Percentiles rank a stretch among this genome's conserved stretches.
Evolutionary conservation across 208 protist genomes (phyloP).

Genomic region (Novymonas esmeraldas): DNA sequence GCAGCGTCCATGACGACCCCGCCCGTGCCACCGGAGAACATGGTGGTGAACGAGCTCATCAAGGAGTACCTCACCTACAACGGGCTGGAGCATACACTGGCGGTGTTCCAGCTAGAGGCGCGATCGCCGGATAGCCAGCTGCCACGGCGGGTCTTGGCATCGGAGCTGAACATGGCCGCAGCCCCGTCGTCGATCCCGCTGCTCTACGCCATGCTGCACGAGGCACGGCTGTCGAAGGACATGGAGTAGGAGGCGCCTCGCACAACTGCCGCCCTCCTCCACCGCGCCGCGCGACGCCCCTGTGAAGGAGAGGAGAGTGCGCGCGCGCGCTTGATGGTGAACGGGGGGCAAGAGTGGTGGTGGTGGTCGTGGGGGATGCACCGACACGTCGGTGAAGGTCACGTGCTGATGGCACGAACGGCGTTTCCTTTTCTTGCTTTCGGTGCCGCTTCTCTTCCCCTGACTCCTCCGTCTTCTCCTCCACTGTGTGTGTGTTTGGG

Average conservation of each 20-base stretch:
- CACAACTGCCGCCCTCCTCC: background rate
- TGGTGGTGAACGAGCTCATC: conserved; percentile 95
- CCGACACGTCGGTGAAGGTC: too few relatives aligned
- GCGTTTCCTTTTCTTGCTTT: too few relatives aligned
- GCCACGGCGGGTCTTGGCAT: conserved; percentile 69
- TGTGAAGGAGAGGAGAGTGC: background rate
- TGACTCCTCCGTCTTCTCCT: too few relatives aligned
- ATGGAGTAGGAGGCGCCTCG: conserved; percentile 13
- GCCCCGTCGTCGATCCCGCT: conserved; percentile 74
- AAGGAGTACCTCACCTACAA: conserved; percentile 94
- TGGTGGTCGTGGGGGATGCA: background rate
- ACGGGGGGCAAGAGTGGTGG: background rate
- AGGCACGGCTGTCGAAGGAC: conserved; percentile 60
- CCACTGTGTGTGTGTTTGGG: too few relatives aligned
- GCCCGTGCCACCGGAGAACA: conserved; percentile 87
- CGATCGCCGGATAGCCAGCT: conserved; percentile 50
- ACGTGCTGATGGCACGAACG: too few relatives aligned
- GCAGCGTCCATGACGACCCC: conserved; percentile 33
- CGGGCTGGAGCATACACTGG: conserved; percentile 87
- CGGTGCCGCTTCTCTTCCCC: too few relatives aligned
- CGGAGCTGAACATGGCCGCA: conserved; percentile 74
- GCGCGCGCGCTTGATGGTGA: background rate
- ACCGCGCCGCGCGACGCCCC: background rate
- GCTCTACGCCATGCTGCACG: conserved; percentile 85
- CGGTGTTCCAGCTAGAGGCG: conserved; percentile 87